Evolutionary conservation across 441 rosid genomes (phyloP).

Genomic region (Macaranga tanarius): DNA sequence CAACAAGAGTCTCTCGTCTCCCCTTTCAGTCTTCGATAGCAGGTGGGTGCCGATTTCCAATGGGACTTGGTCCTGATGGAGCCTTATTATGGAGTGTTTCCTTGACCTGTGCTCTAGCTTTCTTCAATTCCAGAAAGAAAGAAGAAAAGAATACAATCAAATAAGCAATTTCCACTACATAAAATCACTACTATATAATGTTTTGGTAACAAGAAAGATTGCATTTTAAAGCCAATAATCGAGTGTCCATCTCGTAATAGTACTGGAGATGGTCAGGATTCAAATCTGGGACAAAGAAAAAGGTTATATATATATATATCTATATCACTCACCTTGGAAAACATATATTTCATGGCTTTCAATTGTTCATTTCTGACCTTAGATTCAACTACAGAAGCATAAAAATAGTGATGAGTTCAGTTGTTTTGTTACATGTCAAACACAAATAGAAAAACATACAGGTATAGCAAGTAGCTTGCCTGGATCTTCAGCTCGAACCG

Average conservation of each 20-base stretch:
- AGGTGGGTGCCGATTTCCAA: conserved; percentile 33
- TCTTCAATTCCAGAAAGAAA: conserved; percentile 4
- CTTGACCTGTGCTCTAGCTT: conserved; percentile 7
- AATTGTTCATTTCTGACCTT: conserved; percentile 4
- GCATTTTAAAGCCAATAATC: too few relatives aligned
- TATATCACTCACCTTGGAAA: conserved; percentile 13
- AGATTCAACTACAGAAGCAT: conserved; percentile 10
- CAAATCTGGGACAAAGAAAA: not conserved
- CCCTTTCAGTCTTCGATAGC: conserved; percentile 8
- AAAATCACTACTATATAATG: too few relatives aligned
- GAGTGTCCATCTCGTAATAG: too few relatives aligned
- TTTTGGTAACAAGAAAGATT: too few relatives aligned
- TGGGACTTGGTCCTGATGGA: conserved; percentile 41
- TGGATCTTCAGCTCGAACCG: conserved; percentile 20
- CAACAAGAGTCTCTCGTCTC: not conserved
- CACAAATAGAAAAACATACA: not conserved
- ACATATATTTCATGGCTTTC: not conserved
- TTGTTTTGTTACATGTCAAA: not conserved
- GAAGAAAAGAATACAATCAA: not conserved
- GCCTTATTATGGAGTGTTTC: conserved; percentile 20
- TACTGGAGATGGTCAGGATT: not conserved
- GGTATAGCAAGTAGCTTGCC: conserved; percentile 17
- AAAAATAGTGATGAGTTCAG: not conserved
- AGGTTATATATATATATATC: not conserved
- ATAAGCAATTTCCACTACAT: not conserved